Evolutionary conservation across 192 early-diverging fungal genomes (phyloP), one percentile per base, ranked within the genome.

Genomic region (Phycomyces blakesleeanus): DNA sequence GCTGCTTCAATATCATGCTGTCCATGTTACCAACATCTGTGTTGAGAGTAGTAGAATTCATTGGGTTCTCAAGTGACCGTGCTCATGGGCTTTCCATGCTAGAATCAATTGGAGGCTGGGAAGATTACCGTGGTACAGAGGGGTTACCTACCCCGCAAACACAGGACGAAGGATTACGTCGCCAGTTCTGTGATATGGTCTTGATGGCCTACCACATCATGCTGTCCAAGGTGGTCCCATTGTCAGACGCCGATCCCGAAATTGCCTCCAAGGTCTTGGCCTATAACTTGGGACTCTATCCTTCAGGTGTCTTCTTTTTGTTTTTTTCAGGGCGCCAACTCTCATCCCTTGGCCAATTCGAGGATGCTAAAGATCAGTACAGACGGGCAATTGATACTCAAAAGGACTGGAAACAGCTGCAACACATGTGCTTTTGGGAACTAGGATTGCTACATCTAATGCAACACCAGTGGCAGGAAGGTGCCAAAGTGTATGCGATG

Each of bases 371-470:
- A 3, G 63, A 37, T 6, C 79, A 83, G 37, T 92, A 89, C 61
- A 63, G 74, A 18, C 66, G 65, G 14, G 82, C 80, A 5, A 80
- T 90, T 47, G 67, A 73, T 0, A 72, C 87, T 0, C 83, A 85
- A 47, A 68, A 74, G 12, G 79, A 85, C 24, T 95, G 91, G 92
- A 76, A 83, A 8, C 89, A 91, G 67, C 73, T 95, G 29, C 81
- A 81, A 39, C 92, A 95, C 59, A 83, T 92, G 54, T 90, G 88
- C 56, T 87, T 87, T 57, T 95, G 92, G 90, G 93, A 94, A 63
- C 74, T 89, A 16, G 82, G 87, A 14, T 73, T 89, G 40, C 83
- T 82, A 53, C 78, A 80, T 55, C 83, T 87, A 72, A 78, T 87
- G 42, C 69, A 88, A 20, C 71, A 73, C 0, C 76, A 85, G 34